A percentile compares a stretch with the other conserved stretches of the same genome.
Evolutionary conservation across 345 rosid genomes (phyloP).

Genomic region (Dimocarpus longan): DNA sequence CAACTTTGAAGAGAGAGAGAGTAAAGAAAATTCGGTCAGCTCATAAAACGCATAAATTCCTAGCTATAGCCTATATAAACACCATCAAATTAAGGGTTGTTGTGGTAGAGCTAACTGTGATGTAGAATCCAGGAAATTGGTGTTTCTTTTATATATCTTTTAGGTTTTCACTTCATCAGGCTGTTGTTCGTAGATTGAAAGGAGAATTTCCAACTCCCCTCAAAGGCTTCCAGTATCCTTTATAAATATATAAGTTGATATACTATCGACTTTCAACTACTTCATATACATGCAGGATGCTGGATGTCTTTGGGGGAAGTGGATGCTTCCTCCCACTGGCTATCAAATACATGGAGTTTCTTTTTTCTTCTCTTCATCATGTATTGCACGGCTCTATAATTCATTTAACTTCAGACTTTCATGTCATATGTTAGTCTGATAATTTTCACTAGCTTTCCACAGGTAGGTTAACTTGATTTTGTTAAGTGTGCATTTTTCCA

Average conservation of each 20-base stretch:
- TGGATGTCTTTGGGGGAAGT: slow-evolving; percentile 14
- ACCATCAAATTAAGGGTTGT: neutral
- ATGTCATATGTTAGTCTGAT: too few relatives aligned
- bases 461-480: too few relatives aligned
- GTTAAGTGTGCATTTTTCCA: too few relatives aligned
- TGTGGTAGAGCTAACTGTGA: too few relatives aligned
- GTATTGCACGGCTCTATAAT: neutral
- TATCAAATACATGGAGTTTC: too few relatives aligned
- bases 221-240: slow-evolving; percentile 8
- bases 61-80: slow-evolving; percentile 9
- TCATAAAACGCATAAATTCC: neutral
- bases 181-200: neutral
- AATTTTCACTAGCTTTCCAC: too few relatives aligned
- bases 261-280: too few relatives aligned
- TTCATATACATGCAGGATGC: neutral
- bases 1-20: neutral
- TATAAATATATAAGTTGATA: too few relatives aligned
- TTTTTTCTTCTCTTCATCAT: too few relatives aligned
- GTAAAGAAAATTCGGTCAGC: neutral
- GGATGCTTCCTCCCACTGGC: slow-evolving; percentile 12
- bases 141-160: too few relatives aligned
- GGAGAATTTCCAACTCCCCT: slow-evolving; percentile 5
- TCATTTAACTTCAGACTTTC: neutral
- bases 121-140: neutral
- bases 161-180: too few relatives aligned